Evolutionary conservation across 495 filamentous ascomycete genomes (phyloP).

Genomic region (Tuber calosporum): DNA sequence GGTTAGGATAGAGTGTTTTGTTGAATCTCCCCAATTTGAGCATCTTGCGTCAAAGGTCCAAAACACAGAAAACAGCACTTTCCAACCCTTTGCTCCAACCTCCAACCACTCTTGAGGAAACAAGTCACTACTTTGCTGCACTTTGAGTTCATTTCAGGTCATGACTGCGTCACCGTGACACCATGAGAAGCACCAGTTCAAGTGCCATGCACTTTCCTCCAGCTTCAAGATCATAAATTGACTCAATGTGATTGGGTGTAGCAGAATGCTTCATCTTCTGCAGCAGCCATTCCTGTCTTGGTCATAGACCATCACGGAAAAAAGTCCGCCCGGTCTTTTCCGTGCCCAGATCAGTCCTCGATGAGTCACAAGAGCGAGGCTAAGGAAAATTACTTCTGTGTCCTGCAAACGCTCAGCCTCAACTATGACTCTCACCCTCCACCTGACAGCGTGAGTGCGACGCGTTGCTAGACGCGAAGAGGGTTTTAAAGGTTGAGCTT

Average conservation of each 20-base stretch:
- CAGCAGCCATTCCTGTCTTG: background rate
- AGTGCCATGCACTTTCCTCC: too few species aligned
- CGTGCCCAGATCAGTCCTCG: background rate
- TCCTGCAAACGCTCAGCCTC: background rate
- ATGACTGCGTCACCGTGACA: background rate
- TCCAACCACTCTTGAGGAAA: too few species aligned
- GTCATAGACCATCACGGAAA: background rate
- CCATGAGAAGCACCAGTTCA: background rate
- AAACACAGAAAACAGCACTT: too few species aligned
- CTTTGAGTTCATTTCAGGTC: background rate
- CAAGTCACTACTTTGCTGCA: too few species aligned
- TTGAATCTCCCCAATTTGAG: too few species aligned
- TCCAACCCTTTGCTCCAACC: too few species aligned
- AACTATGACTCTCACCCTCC: background rate
- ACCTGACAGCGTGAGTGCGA: background rate
- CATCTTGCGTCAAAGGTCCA: too few species aligned
- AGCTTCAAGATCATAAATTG: too few species aligned
- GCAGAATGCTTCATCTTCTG: too few species aligned
- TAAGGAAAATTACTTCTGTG: background rate
- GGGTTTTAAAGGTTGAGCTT: background rate
- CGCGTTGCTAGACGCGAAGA: background rate
- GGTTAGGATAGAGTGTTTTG: too few species aligned
- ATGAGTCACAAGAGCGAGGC: background rate
- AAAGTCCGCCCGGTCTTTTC: background rate
- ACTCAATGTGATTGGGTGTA: too few species aligned